phyloP scores from a whole-genome alignment of 2,329 filamentous ascomycete species.

The Ophiostoma quercus region DNA sequence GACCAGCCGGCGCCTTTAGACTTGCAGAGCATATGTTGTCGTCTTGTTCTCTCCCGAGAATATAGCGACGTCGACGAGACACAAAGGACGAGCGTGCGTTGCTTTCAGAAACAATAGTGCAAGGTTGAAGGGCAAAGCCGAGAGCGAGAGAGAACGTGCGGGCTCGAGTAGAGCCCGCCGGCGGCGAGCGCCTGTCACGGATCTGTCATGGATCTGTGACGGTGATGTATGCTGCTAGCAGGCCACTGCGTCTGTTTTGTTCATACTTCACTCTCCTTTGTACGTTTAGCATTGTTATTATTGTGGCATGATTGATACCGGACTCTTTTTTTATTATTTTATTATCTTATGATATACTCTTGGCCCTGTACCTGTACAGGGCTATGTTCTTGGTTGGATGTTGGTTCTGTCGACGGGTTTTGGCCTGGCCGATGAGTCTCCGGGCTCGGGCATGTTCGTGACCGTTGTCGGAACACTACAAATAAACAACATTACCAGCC shows the following conservation, averaged over 20 bases:
- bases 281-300: conserved; percentile 9
- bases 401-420: conserved; percentile 6
- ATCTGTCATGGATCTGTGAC: not conserved
- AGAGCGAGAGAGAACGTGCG: conserved; percentile 5
- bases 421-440: not conserved
- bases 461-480: not conserved
- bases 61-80: conserved; percentile 16
- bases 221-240: not conserved
- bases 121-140: conserved; percentile 3
- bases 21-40: conserved; percentile 18
- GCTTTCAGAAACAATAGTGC: conserved; percentile 7
- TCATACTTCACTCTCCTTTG: not conserved
- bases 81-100: conserved; percentile 18
- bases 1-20: conserved; percentile 5
- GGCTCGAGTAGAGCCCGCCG: conserved; percentile 3
- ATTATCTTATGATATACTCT: not conserved
- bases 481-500: not conserved
- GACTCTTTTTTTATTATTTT: conserved; percentile 14
- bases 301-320: conserved; percentile 18
- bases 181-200: not conserved
- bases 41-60: not conserved
- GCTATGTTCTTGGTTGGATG: not conserved
- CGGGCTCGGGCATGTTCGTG: not conserved
- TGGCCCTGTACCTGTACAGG: not conserved
- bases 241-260: not conserved